Evolutionary conservation across 805 yeast genomes (phyloP), one percentile per base, ranked within the genome.

Genomic region (Cyberlindnera maclurae): DNA sequence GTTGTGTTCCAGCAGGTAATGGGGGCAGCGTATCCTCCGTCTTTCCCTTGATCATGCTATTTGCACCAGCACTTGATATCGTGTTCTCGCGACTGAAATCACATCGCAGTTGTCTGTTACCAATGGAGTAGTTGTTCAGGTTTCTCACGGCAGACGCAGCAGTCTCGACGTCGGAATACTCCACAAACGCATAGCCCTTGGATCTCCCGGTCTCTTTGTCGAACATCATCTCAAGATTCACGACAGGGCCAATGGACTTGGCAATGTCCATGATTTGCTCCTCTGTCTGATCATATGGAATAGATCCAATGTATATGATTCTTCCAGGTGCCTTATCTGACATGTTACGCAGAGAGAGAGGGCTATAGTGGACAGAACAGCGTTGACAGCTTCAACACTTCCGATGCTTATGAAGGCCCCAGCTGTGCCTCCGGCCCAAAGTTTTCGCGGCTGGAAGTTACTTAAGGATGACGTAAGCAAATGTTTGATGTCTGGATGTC

Each of bases 221-320:
- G 57, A 89, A 86, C 58, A 86, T 71, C 54, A 90, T 70, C 55
- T 81, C 79, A 42, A 86, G 65, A 39, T 74, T 76, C 18, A 74
- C 71, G 2, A 90, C 90, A 0, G 97, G 96, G 1, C 97, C 97
- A 2, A 86, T 93, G 2, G 94, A 79, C 41, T 71, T 68, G 44
- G 95, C 94, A 12, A 90, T 75, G 46, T 85, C 95, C 48, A 75
- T 62, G n/a, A 90, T 81, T 58, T 89, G 97, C 51, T 87, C 95
- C 57, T 90, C 97, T 0, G 96, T 84, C 54, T 84, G 87, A 53
- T 90, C 97, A 56, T 79, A 87, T 1, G 97, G 97, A 29, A 90
- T 83, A 12, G 86, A 81, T 3, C 96, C 95, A 31, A 89, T 75
- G 52, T 83, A 83, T 3, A 87, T 82, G 26, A 73, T 75, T 41